Base-by-base conservation (phyloP, 805 yeast species). In the Wickerhamomyces chaumierensis region DNA sequence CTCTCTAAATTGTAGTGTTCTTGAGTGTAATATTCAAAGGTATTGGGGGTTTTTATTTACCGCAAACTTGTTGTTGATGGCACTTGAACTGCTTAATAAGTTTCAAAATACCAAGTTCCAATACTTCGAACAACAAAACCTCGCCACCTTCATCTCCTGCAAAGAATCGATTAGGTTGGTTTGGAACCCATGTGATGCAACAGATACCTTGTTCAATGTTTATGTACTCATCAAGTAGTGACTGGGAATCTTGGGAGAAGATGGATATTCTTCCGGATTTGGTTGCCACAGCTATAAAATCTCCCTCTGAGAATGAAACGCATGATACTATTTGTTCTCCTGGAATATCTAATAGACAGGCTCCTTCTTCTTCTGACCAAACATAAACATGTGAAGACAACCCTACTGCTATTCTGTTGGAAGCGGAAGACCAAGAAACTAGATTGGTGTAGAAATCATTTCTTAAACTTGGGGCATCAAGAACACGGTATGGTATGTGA, bases 371-470 rank as follows among this genome's bases (percentile, higher is more conserved):
- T 35, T 69, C 73, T 12, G 71, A 66, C 92, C 94, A 85, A 23
- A 77, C 51, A 52, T 73, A 81, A 0, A 73, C 78, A 4, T 68
- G 58, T 3, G 63, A 49, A 0, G 75, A 78, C 25, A 84, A 60
- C 0, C 88, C 95, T 2, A 85, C 85, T 0, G 79, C 78, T 0
- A 84, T 60, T 18, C 61, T 62, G 33, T 65, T 66, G 1, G 73
- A 58, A 14, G 47, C 48, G 7, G 52, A 53, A 0, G 87, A 75
- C 94, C 94, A 85, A 5, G 85, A 71, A 0, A 85, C 69, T 39
- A 82, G 61, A 51, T 82, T 82, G 1, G 84, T 69, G 56, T 85
- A 86, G 51, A 78, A 85, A 53, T 86, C 94, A 55, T 83, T 79
- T 43, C 80, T 61, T 38, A 85, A 56, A 2, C 75, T 75, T 0